Evolutionary conservation across 2,329 filamentous ascomycete species (phyloP).

Genomic region (Cercospora sp.): DNA sequence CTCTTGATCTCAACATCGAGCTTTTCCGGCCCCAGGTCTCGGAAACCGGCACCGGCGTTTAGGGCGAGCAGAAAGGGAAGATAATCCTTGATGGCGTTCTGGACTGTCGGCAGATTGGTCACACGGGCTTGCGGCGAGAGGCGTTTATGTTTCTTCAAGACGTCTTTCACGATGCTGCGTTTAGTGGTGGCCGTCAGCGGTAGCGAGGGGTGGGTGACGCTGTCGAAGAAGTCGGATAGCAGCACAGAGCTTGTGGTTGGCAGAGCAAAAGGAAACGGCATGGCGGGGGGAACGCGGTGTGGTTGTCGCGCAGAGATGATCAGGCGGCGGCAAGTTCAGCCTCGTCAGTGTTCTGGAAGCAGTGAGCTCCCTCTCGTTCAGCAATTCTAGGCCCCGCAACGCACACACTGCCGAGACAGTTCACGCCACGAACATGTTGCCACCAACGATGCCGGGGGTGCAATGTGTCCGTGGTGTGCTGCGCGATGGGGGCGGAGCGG

Average conservation of each 20-base stretch:
- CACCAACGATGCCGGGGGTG: neutral
- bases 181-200: conserved; percentile 79
- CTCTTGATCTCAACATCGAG: conserved; percentile 68
- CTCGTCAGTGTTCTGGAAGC: neutral
- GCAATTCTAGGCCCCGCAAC: neutral
- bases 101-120: conserved; percentile 68
- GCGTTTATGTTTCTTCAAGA: conserved; percentile 86
- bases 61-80: conserved; percentile 80
- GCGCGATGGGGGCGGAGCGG: neutral
- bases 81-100: conserved; percentile 72
- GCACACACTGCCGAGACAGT: neutral
- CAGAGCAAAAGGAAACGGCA: conserved; percentile 87
- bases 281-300: conserved; percentile 42
- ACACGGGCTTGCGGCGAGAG: conserved; percentile 71
- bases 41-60: conserved; percentile 63
- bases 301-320: neutral
- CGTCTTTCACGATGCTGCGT: conserved; percentile 78
- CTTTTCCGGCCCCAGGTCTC: conserved; percentile 57
- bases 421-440: neutral
- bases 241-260: conserved; percentile 87
- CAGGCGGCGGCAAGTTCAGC: neutral
- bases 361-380: neutral
- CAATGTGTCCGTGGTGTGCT: neutral
- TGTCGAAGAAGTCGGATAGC: conserved; percentile 74
- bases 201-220: conserved; percentile 83